These are phyloP conservation scores for Verticillium alfalfae DNA, from an alignment of 2,329 filamentous ascomycete genomes.

Conservation along the genomic window DNA sequence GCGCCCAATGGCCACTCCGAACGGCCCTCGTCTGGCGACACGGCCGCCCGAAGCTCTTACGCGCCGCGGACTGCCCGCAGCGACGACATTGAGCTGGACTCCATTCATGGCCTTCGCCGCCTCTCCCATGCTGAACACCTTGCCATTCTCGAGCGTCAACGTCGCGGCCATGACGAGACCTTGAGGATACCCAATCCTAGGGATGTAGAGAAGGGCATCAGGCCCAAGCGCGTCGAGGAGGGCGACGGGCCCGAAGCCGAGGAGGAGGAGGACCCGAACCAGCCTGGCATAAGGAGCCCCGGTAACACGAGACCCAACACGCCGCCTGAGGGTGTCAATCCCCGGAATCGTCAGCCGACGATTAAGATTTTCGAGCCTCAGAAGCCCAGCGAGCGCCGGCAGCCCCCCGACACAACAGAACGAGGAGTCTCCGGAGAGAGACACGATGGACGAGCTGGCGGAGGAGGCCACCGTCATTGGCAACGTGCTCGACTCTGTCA, in stretches of 20 bases:
- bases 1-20: not conserved
- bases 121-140: constrained; percentile 66
- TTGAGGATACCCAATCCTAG: constrained; percentile 87
- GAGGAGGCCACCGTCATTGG: constrained; percentile 37
- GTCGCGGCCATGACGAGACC: constrained; percentile 70
- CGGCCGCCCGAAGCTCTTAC: not conserved
- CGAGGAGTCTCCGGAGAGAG: constrained; percentile 14
- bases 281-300: constrained; percentile 15
- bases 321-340: constrained; percentile 12
- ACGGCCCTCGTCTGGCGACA: not conserved
- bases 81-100: not conserved
- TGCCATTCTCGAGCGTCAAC: constrained; percentile 59
- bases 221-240: constrained; percentile 50
- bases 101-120: not conserved
- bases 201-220: constrained; percentile 78
- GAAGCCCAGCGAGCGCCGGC: constrained; percentile 23
- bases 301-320: constrained; percentile 3
- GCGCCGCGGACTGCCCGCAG: not conserved
- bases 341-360: constrained; percentile 33
- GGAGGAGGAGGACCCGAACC: constrained; percentile 21
- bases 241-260: constrained; percentile 27
- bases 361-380: constrained; percentile 65
- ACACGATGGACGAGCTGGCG: constrained; percentile 25
- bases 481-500: constrained; percentile 32
- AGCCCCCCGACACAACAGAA: not conserved